Percentiles rank a stretch among this genome's conserved stretches.
These are phyloP conservation scores for Pseudocercospora eumusae DNA, from an alignment of 2,329 filamentous ascomycete species.

Conservation along the genomic window DNA sequence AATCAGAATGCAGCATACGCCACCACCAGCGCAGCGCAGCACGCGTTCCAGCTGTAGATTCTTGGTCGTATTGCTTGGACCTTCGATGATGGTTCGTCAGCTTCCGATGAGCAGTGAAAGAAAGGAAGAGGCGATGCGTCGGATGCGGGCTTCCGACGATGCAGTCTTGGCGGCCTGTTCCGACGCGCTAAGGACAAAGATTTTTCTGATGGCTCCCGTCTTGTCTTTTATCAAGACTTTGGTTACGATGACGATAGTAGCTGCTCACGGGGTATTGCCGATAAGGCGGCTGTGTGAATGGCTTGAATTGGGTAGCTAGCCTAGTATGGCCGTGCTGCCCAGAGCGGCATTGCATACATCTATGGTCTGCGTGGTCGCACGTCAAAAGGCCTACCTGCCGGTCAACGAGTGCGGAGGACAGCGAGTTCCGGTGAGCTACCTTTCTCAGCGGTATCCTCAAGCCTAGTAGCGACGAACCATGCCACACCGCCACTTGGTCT, in stretches of 20 bases:
- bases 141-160: not conserved
- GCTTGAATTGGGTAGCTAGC: not conserved
- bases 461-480: not conserved
- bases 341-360: not conserved
- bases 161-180: not conserved
- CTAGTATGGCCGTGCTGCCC: not conserved
- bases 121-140: slow-evolving; percentile 1
- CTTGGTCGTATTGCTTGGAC: too few relatives aligned
- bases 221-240: not conserved
- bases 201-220: not conserved
- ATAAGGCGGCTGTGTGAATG: not conserved
- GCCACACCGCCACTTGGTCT: not conserved
- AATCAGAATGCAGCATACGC: not conserved
- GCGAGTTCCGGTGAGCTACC: not conserved
- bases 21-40: not conserved
- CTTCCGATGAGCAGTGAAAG: not conserved
- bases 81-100: not conserved
- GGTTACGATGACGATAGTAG: not conserved
- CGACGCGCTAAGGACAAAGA: slow-evolving; percentile 4
- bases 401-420: not conserved
- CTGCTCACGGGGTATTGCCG: not conserved
- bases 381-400: not conserved
- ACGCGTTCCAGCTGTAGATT: not conserved
- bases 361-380: not conserved
- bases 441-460: not conserved